Conservation (phyloP, 257 asterid species). For the Catharanthus roseus region DNA sequence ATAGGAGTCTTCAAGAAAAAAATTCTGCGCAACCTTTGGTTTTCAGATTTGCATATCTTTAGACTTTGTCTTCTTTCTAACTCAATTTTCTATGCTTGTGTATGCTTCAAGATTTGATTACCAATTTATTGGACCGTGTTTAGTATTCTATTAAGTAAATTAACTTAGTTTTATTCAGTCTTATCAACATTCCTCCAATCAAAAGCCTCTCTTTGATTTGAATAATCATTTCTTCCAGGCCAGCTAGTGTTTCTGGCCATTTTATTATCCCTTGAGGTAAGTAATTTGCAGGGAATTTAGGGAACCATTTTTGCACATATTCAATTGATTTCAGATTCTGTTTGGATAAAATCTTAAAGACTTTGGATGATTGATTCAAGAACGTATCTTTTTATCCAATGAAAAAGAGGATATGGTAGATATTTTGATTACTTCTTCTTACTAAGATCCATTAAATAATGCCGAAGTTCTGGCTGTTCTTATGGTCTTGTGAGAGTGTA, state of each 20-base stretch:
- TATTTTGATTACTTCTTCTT: constrained; percentile 6
- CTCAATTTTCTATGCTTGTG: neutral
- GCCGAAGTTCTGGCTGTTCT: neutral
- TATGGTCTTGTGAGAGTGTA: neutral
- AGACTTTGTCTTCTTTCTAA: constrained; percentile 7
- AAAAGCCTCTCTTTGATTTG: neutral
- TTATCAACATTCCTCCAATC: constrained; percentile 17
- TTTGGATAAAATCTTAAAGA: neutral
- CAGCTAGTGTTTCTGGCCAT: neutral
- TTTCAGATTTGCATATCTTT: constrained; percentile 17
- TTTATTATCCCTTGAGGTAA: neutral
- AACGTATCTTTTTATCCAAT: neutral
- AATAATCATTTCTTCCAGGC: neutral
- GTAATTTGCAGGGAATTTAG: constrained; percentile 12
- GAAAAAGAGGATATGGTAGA: neutral
- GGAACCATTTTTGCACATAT: too few species aligned
- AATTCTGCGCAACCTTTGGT: constrained; percentile 6
- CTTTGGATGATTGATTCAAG: neutral
- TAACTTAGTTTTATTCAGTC: neutral
- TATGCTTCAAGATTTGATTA: neutral
- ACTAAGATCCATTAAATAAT: neutral
- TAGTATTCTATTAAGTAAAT: neutral
- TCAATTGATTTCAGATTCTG: neutral
- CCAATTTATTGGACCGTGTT: neutral
- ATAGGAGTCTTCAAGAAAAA: constrained; percentile 1